These are phyloP conservation scores for Clonostachys rosea DNA, from an alignment of 2,329 filamentous ascomycete genomes.

Conservation along the genomic window DNA sequence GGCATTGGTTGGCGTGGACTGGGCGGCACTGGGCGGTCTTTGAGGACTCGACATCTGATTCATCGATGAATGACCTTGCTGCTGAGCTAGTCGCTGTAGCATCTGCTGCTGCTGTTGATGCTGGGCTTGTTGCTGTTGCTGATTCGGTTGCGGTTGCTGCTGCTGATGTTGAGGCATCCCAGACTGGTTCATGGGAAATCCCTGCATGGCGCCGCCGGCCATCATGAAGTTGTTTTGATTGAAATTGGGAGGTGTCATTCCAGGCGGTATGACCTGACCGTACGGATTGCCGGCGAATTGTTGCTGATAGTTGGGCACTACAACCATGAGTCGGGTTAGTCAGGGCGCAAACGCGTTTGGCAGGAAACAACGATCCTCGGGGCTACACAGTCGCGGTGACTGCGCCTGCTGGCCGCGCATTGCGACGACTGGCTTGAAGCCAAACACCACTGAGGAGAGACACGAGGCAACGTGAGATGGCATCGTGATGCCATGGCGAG, in stretches of 20 bases:
- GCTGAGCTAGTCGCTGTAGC: conserved; percentile 7
- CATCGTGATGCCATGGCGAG: too few relatives aligned
- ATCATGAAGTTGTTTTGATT: conserved; percentile 41
- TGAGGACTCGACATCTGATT: conserved; percentile 22
- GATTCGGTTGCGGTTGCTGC: conserved; percentile 22
- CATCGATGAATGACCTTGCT: conserved; percentile 13
- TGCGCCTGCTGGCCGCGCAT: too few relatives aligned
- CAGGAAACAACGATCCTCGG: too few relatives aligned
- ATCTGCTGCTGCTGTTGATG: conserved; percentile 13
- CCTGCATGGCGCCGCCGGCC: conserved; percentile 42
- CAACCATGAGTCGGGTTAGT: not conserved
- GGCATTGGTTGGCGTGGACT: conserved; percentile 14
- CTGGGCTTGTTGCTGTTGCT: conserved; percentile 13
- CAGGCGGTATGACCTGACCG: conserved; percentile 43
- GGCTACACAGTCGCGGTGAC: too few relatives aligned
- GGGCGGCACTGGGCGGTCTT: conserved; percentile 22
- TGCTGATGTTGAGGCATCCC: conserved; percentile 43
- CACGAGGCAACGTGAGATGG: too few relatives aligned
- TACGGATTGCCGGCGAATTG: conserved; percentile 56
- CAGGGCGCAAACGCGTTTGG: not conserved
- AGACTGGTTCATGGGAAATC: conserved; percentile 50
- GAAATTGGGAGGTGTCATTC: conserved; percentile 49
- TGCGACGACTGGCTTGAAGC: too few relatives aligned
- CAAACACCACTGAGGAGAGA: too few relatives aligned
- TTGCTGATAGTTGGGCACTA: conserved; percentile 54